phyloP scores from a whole-genome alignment of 352 stramenopile species.

The Globisporangium ultimum region DNA sequence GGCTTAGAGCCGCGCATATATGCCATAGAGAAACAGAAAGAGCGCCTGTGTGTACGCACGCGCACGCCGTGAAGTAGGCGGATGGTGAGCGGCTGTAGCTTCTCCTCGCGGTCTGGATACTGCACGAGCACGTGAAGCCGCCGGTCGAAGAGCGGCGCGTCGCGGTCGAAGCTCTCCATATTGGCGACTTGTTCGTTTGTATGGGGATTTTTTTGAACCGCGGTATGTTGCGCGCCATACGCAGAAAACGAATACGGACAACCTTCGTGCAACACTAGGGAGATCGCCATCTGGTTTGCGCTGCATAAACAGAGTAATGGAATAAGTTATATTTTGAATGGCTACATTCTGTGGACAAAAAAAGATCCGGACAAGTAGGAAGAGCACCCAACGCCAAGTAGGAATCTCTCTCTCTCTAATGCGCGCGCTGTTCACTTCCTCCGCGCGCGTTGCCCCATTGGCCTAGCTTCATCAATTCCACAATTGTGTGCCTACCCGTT shows the following conservation, averaged over 20 bases:
- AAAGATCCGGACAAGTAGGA: no score
- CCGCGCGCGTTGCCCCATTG: no score
- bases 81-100: conserved; percentile 69
- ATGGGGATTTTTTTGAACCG: conserved; percentile 4
- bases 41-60: conserved; percentile 28
- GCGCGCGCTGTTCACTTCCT: no score
- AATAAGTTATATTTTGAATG: no score
- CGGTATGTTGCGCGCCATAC: not conserved
- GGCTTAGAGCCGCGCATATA: not conserved
- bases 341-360: no score
- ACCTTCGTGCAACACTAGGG: conserved; percentile 11
- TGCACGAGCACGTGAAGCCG: conserved; percentile 84
- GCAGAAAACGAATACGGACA: conserved; percentile 1
- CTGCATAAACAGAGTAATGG: no score
- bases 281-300: no score
- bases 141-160: conserved; percentile 79
- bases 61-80: conserved; percentile 71
- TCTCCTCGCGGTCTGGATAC: conserved; percentile 76
- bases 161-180: conserved; percentile 83
- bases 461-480: no score
- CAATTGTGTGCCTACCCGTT: no score
- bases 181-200: not conserved
- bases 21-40: not conserved
- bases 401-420: no score
- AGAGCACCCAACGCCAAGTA: no score